phyloP scores from a whole-genome alignment of 1,284 basidiomycete species.

The Trichosporon inkin region DNA sequence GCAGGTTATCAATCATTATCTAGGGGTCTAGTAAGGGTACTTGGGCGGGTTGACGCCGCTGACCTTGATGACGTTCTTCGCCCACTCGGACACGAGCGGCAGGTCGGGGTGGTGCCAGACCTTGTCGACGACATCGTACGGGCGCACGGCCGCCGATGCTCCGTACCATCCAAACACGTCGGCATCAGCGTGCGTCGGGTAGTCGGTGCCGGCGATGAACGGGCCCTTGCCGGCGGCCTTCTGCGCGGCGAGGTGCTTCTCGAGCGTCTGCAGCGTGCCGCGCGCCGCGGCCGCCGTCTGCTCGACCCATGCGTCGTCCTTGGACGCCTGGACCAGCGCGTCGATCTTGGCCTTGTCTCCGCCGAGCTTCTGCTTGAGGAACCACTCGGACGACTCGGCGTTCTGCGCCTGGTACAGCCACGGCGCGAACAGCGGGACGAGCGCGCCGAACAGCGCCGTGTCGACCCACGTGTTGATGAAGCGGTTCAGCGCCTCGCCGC shows the following conservation, averaged over 20 bases:
- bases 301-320: constrained; percentile 11
- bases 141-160: constrained; percentile 1
- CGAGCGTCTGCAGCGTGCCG: background rate
- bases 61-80: background rate
- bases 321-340: background rate
- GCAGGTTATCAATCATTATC: background rate
- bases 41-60: constrained; percentile 9
- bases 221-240: constrained; percentile 5
- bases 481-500: constrained; percentile 26
- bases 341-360: constrained; percentile 18
- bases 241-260: background rate
- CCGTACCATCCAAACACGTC: constrained; percentile 22
- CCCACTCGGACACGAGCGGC: constrained; percentile 13
- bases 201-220: constrained; percentile 16
- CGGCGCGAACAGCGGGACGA: constrained; percentile 23
- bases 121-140: background rate
- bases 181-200: constrained; percentile 19
- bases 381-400: constrained; percentile 22
- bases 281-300: constrained; percentile 5
- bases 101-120: constrained; percentile 15
- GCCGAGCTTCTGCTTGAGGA: constrained; percentile 26
- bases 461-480: constrained; percentile 33
- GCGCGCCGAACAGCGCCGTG: constrained; percentile 24
- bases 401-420: constrained; percentile 13
- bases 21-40: background rate